A percentile compares a stretch with the other conserved stretches of the same genome.
These are phyloP conservation scores for Fraxinus excelsior DNA, from an alignment of 257 asterid genomes.

Conservation along the genomic window DNA sequence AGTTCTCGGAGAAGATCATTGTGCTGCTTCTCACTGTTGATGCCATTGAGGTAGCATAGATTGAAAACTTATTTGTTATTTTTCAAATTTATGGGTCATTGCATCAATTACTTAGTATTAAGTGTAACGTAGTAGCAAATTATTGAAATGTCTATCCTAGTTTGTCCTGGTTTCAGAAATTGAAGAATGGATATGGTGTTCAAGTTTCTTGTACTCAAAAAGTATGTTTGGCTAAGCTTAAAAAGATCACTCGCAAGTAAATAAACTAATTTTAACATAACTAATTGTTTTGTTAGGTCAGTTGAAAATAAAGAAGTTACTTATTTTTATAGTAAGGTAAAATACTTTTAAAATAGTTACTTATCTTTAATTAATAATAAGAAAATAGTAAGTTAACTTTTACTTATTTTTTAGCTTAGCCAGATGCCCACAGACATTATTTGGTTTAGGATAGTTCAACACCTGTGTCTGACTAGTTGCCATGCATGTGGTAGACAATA, in stretches of 20 bases:
- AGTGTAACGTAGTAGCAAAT: no score
- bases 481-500: background rate
- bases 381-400: background rate
- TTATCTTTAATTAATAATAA: no score
- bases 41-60: conserved; percentile 74
- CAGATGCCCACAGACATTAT: background rate
- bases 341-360: no score
- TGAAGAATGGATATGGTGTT: background rate
- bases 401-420: background rate
- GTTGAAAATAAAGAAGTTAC: no score
- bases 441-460: background rate
- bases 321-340: no score
- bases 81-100: background rate
- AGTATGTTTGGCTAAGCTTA: background rate
- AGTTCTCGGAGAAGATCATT: conserved; percentile 84
- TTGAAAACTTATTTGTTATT: background rate
- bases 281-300: no score
- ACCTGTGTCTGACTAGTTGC: background rate
- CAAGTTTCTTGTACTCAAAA: no score
- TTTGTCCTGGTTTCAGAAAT: no score
- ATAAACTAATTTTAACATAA: no score
- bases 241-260: no score
- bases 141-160: no score
- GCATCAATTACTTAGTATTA: background rate
- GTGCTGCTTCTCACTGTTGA: conserved; percentile 92